These are phyloP conservation scores for Dendrocalamus latiflorus DNA, from an alignment of 202 grass and related monocot genomes.

Conservation along the genomic window DNA sequence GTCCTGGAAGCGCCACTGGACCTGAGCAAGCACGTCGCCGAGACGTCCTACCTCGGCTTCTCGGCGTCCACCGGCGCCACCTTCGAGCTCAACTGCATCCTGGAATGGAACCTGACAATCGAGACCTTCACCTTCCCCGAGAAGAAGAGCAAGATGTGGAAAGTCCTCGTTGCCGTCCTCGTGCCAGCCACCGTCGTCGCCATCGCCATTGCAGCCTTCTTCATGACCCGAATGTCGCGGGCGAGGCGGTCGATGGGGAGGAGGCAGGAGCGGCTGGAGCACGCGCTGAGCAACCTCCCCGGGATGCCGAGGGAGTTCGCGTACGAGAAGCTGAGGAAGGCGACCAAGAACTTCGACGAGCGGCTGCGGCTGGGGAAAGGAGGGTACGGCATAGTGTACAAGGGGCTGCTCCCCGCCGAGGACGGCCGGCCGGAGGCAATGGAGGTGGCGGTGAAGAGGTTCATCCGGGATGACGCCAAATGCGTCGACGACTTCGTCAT, in stretches of 20 bases:
- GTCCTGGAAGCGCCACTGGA: constrained; percentile 31
- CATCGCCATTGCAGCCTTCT: neutral
- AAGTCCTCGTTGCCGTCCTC: neutral
- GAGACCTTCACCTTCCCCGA: constrained; percentile 35
- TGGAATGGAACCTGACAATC: constrained; percentile 47
- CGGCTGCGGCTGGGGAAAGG: constrained; percentile 36
- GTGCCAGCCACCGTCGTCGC: neutral
- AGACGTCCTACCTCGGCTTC: constrained; percentile 53
- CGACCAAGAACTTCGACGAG: constrained; percentile 55
- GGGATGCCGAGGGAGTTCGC: constrained; percentile 50
- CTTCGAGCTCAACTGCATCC: constrained; percentile 69
- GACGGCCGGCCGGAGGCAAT: neutral
- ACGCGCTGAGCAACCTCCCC: constrained; percentile 48
- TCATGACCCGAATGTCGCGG: neutral
- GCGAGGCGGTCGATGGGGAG: neutral
- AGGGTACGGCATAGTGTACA: constrained; percentile 47
- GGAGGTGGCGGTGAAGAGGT: constrained; percentile 54
- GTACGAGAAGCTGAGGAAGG: constrained; percentile 36
- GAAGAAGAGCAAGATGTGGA: constrained; percentile 3
- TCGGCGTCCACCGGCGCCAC: constrained; percentile 33
- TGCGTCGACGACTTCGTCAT: constrained; percentile 45
- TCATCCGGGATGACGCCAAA: constrained; percentile 26
- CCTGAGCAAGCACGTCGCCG: constrained; percentile 31
- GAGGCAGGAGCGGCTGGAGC: constrained; percentile 19
- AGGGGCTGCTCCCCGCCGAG: constrained; percentile 30